Base-by-base conservation (phyloP, 2,329 filamentous ascomycete species). In the Myriosclerotinia curreyana region DNA sequence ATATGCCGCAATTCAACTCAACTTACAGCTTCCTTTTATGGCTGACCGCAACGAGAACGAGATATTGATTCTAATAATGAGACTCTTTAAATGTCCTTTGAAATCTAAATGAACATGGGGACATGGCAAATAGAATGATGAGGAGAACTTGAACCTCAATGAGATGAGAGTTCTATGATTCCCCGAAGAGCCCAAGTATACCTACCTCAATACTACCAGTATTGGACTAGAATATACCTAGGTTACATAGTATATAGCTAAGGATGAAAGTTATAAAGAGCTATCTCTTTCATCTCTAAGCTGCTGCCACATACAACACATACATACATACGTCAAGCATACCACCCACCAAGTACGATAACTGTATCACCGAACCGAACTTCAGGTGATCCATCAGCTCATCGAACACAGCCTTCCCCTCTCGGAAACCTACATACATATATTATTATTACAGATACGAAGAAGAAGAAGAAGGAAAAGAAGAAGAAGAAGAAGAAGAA, bases 361-460 rank as follows among this genome's bases (percentile, higher is more conserved):
- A 28, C 25, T 28, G 52, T 54, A 40, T 22, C 52, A 28, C 36
- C 14, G 25, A 54, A 28, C 36, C 14, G 25, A 54, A 54, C 14
- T 40, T 12, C 15, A 54, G 52, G 22, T 40, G 36, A 40, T 54
- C 22, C 34, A 44, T 56, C 17, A 42, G 40, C 25, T 44, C 25
- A n/a, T 22, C 44, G 3, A 44, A 34, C 53, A 56, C 53, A 28
- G 44, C 38, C 22, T 44, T 44, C 40, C 40, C 25, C 17, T 44
- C 53, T 34, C 53, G 40, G 53, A 28, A 56, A 56, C 17, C 38
- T n/a, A 44, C 53, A 56, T 42, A 5, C 42, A 28, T n/a, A 14
- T 44, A 44, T 31, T 40, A 40, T 40, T 5, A 40, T 42, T 6
- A 17, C 17, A 42, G 14, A 42, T 42, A 42, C 40, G 17, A 15